phyloP scores from a whole-genome alignment of 371 early-diverging fungal species.

The Lichtheimia hyalospora region DNA sequence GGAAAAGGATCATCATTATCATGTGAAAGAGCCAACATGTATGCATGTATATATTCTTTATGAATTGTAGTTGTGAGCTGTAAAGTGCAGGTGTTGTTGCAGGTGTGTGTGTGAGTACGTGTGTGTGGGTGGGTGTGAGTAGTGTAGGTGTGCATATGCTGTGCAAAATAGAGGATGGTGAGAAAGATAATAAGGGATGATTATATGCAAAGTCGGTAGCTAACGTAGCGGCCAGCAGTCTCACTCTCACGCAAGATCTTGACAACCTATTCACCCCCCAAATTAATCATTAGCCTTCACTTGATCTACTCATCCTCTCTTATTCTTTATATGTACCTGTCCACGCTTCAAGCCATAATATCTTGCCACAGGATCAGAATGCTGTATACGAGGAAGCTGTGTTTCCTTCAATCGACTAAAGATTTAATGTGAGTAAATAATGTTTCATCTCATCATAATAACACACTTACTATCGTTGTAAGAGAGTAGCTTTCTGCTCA shows the following conservation, averaged over 20 bases:
- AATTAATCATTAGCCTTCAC: not conserved
- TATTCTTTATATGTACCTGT: slow-evolving; percentile 54
- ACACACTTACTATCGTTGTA: slow-evolving; percentile 85
- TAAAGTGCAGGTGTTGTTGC: not conserved
- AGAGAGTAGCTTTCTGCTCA: slow-evolving; percentile 91
- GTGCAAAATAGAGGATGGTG: not conserved
- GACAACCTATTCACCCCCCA: slow-evolving; percentile 74
- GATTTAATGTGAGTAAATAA: not conserved
- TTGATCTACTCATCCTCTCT: not conserved
- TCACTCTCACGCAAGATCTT: slow-evolving; percentile 96
- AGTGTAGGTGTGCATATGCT: too few species aligned
- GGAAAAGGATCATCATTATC: too few species aligned
- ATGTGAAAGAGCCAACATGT: too few species aligned
- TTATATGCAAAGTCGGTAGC: slow-evolving; percentile 89
- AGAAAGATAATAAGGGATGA: not conserved
- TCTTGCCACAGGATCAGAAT: slow-evolving; percentile 93
- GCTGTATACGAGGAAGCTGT: slow-evolving; percentile 95
- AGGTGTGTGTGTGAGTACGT: not conserved
- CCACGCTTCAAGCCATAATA: slow-evolving; percentile 97
- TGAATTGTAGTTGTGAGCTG: too few species aligned
- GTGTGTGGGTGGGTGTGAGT: not conserved
- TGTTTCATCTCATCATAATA: not conserved
- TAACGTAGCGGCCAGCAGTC: slow-evolving; percentile 96
- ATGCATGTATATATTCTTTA: too few species aligned
- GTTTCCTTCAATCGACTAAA: slow-evolving; percentile 89